phyloP scores from a whole-genome alignment of 1,284 basidiomycete genomes.

The Singerocomus rubriflavus region DNA sequence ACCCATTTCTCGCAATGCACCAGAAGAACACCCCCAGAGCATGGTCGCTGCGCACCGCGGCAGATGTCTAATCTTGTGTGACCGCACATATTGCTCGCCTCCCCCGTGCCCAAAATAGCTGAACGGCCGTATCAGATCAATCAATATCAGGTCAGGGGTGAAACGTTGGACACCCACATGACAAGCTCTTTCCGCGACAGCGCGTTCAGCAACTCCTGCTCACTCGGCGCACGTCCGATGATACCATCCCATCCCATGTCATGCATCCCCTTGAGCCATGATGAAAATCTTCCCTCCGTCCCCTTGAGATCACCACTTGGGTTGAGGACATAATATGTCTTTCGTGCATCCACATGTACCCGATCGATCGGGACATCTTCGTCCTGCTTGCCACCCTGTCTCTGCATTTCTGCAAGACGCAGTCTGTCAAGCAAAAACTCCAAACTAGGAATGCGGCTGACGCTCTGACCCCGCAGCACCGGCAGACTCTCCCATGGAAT shows the following conservation, averaged over 20 bases:
- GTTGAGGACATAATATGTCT: slow-evolving; percentile 86
- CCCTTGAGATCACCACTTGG: slow-evolving; percentile 86
- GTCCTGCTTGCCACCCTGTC: slow-evolving; percentile 15
- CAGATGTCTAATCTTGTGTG: slow-evolving; percentile 80
- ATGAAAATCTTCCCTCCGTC: slow-evolving; percentile 81
- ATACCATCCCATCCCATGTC: slow-evolving; percentile 82
- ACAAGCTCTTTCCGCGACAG: slow-evolving; percentile 75
- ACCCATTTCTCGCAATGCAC: slow-evolving; percentile 83
- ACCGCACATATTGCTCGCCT: slow-evolving; percentile 90
- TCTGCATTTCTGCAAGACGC: slow-evolving; percentile 50
- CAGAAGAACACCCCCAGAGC: slow-evolving; percentile 99
- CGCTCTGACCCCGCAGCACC: slow-evolving; percentile 75
- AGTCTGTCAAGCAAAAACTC: slow-evolving; percentile 87
- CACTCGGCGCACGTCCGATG: slow-evolving; percentile 71
- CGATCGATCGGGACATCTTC: slow-evolving; percentile 39
- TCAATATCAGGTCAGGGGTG: neutral
- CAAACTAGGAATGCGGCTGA: slow-evolving; percentile 88
- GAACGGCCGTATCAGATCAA: slow-evolving; percentile 8
- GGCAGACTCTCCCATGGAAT: slow-evolving; percentile 98
- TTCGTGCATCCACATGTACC: slow-evolving; percentile 58
- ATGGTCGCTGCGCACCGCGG: slow-evolving; percentile 87
- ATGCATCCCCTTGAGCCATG: slow-evolving; percentile 72
- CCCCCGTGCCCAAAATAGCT: slow-evolving; percentile 98
- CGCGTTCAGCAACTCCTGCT: slow-evolving; percentile 76
- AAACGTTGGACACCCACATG: slow-evolving; percentile 57